phyloP scores from a whole-genome alignment of 2,329 filamentous ascomycete genomes.

The Colletotrichum salicis region DNA sequence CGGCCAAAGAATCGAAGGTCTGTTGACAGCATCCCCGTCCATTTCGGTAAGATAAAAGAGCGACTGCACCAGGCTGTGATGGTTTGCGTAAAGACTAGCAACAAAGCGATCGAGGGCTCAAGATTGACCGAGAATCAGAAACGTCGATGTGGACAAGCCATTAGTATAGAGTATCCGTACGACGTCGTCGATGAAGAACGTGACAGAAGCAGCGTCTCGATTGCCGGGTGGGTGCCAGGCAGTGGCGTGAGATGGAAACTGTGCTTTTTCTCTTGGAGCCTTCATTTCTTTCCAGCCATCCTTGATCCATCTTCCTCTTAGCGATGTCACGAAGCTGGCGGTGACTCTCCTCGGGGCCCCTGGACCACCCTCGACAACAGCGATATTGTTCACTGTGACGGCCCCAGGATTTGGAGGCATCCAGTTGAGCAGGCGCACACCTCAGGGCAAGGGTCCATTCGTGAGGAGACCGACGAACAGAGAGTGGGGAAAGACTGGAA shows the following conservation, averaged over 20 bases:
- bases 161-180: no score
- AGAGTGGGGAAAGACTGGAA: not conserved
- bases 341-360: not conserved
- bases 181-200: not conserved
- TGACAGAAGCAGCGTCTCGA: not conserved
- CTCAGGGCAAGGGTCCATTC: not conserved
- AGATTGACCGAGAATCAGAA: not conserved
- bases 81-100: not conserved
- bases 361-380: not conserved
- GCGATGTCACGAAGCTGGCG: constrained; percentile 4
- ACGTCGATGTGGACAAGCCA: not conserved
- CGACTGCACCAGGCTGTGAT: not conserved
- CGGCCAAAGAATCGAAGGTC: not conserved
- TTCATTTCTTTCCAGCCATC: constrained; percentile 5
- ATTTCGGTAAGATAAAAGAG: not conserved
- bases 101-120: not conserved
- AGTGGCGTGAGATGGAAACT: constrained; percentile 3
- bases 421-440: not conserved
- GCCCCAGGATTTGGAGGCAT: not conserved
- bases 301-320: not conserved
- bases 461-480: not conserved
- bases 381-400: not conserved
- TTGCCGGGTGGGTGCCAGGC: not conserved
- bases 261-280: not conserved
- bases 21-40: not conserved